A percentile compares a stretch with the other conserved stretches of the same genome.
phyloP scores from a whole-genome alignment of 1,139 yeast species.

The Saccharomyces pastorianus region DNA sequence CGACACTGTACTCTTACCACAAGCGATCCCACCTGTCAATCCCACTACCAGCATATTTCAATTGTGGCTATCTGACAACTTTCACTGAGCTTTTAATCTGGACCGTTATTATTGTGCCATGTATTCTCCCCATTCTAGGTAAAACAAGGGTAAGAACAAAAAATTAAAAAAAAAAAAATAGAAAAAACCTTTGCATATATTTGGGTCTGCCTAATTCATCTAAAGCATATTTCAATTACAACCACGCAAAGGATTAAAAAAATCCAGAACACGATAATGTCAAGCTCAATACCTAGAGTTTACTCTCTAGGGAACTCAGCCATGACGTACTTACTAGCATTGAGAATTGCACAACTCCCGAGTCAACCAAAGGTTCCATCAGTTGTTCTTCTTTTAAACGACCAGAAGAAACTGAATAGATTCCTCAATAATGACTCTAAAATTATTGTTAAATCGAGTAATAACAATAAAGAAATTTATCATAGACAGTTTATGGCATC shows the following conservation, averaged over 20 bases:
- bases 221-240: background rate
- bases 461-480: conserved; percentile 9
- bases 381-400: conserved; percentile 39
- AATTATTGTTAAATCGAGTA: conserved; percentile 23
- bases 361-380: conserved; percentile 34
- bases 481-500: conserved; percentile 32
- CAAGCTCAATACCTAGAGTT: conserved; percentile 26
- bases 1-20: conserved; percentile 92
- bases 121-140: background rate
- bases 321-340: conserved; percentile 29
- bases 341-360: conserved; percentile 35
- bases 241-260: background rate
- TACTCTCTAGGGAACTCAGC: conserved; percentile 42
- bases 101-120: background rate
- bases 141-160: background rate
- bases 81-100: background rate
- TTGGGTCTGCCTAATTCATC: background rate
- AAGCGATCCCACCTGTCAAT: conserved; percentile 91
- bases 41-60: conserved; percentile 80
- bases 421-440: conserved; percentile 38
- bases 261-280: background rate
- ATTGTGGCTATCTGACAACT: background rate
- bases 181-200: background rate
- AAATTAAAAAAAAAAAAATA: background rate
- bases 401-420: conserved; percentile 34